Evolutionary conservation across 352 stramenopile genomes (phyloP), one percentile per base, ranked within the genome.

Genomic region (Phytophthora sp.): DNA sequence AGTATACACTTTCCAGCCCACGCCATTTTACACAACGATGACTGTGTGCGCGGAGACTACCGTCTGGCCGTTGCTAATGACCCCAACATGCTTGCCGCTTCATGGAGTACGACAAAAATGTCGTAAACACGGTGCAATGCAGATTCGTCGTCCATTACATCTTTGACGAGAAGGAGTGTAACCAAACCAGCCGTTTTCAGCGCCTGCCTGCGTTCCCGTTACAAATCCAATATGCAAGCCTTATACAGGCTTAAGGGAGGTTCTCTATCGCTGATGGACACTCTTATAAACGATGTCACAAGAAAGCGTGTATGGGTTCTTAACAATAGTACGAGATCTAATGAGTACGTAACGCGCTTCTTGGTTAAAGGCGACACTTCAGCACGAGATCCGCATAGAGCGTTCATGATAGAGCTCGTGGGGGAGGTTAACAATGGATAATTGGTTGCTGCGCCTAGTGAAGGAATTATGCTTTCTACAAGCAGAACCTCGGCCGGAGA

Each of bases 361-460:
- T 8, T 42, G 16, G 35, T 20, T 12, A 42, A 16, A 18, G 35
- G 5, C 2, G 13, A 24, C 16, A 3, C 2, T 16, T 21, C 35
- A 21, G 35, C 8, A 21, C 35, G 35, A 42, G 13, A 42, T 42
- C 16, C 35, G 16, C 11, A 42, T 12, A 38, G 31, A 38, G 11
- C 39, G 39, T 57, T 47, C 13, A 46, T 57, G 33, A 58, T 26
- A 0, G 31, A 23, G 4, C 11, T 58, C 20, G 51, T 58, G n/a
- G 35, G 51, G 1, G 51, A 58, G 12, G 23, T 58, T 26, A 49
- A 38, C 30, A 30, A 36, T 27, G 51, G 24, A 7, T 13, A 44
- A 33, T 46, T 31, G 49, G 3, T 18, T 12, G 16, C 38, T 16
- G 47, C 47, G 13, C 29, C 30, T 18, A 55, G 47, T 38, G 31